Base-by-base conservation (phyloP, 2,329 filamentous ascomycete genomes). In the Rutstroemia sp. region DNA sequence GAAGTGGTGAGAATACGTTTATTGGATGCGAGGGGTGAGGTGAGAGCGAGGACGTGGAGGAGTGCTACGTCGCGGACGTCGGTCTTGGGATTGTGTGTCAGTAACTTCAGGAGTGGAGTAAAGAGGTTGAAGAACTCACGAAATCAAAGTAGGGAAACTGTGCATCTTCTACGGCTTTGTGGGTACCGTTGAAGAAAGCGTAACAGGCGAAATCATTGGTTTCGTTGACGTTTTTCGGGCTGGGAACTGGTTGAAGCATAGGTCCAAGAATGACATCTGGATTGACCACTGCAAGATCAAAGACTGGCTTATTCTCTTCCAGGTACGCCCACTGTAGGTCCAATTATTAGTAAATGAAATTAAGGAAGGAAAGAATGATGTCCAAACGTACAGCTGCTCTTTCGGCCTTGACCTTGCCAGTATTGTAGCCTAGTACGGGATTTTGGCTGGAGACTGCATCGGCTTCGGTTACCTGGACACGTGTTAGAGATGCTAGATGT, bases 201-300 rank as follows among this genome's bases (percentile, higher is more conserved):
- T 77, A 77, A 54, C 81, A 66, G n/a, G 76, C 73, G 40, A 54
- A 54, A 63, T 71, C 70, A 67, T 89, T 89, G 9, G 84, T 87
- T 1, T 84, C 87, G 72, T 90, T 90, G 60, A 90, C 73, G 2
- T 72, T 73, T 17, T 81, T 78, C 0, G 87, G 74, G 21, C 74
- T 77, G 58, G 81, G 76, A 3, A 89, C 74, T 58, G 82, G 81
- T 62, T 85, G 78, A 51, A 81, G 76, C 5, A 85, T 70, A 0
- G 84, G 83, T 0, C 84, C 84, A 56, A 84, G 78, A 0, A 83
- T 79, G 60, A 80, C 75, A 0, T 83, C 82, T 57, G 80, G 79
- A 65, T 81, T 82, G 62, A 87, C 80, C 9, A 79, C 80, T 8
- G 78, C 74, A 40, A 87, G 67, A 53, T 78, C 76, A 64, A 87